These are phyloP conservation scores for Sporisorium scitamineum DNA, from an alignment of 1,284 basidiomycete species.

Conservation along the genomic window DNA sequence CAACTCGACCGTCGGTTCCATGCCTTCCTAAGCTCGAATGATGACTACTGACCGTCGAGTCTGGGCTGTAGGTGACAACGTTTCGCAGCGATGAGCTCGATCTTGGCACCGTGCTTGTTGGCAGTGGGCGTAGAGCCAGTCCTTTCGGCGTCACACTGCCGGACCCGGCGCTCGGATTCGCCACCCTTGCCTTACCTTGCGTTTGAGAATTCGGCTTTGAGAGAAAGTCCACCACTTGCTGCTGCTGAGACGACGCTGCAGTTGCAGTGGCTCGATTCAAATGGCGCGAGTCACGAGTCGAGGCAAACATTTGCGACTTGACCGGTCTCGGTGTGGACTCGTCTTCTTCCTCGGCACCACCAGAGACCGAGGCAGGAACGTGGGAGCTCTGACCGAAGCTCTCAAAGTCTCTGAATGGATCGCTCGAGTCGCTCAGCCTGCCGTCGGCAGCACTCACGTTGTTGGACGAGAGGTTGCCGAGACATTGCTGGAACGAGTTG, in stretches of 20 bases:
- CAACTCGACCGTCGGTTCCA: constrained; percentile 15
- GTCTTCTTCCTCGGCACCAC: constrained; percentile 8
- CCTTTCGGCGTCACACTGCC: constrained; percentile 6
- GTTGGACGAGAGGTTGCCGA: constrained; percentile 20
- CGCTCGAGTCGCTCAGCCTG: constrained; percentile 46
- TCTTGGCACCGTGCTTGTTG: constrained; percentile 34
- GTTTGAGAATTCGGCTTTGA: background rate
- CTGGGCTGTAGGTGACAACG: constrained; percentile 47
- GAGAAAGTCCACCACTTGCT: background rate
- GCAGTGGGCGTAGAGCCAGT: constrained; percentile 16
- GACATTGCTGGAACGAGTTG: constrained; percentile 47
- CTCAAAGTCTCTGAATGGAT: constrained; percentile 55
- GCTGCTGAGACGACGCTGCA: background rate
- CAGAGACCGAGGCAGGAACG: constrained; percentile 19
- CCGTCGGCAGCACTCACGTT: constrained; percentile 31
- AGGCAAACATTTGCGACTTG: constrained; percentile 31
- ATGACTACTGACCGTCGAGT: constrained; percentile 41
- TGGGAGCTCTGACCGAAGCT: constrained; percentile 53
- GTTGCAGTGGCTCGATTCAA: background rate
- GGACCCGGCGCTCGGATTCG: background rate
- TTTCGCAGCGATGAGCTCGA: constrained; percentile 48
- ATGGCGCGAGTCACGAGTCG: constrained; percentile 17
- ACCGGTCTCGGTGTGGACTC: constrained; percentile 33
- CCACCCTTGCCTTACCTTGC: background rate
- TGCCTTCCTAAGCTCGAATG: constrained; percentile 18